A percentile compares a stretch with the other conserved stretches of the same genome.
phyloP scores from a whole-genome alignment of 23 red algal genomes.

The Gracilariopsis chorda region DNA sequence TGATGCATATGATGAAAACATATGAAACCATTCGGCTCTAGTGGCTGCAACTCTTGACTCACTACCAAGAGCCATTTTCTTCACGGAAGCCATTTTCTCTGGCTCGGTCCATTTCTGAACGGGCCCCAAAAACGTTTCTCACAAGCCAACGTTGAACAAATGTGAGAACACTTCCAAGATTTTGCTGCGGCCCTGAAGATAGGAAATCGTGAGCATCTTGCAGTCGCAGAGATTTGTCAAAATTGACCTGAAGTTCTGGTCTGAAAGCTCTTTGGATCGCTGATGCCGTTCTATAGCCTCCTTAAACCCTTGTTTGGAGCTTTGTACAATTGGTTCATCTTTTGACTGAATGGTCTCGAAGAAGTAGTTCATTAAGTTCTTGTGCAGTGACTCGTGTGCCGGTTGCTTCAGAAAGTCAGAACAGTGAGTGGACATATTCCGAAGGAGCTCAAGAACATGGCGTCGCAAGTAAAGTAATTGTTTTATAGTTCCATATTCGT shows the following conservation, averaged over 20 bases:
- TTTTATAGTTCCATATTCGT: constrained; percentile 13
- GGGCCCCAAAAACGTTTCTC: constrained; percentile 93
- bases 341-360: constrained; percentile 87
- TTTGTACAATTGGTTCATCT: constrained; percentile 58
- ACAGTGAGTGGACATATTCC: constrained; percentile 29
- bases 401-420: constrained; percentile 31
- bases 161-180: constrained; percentile 86
- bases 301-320: constrained; percentile 63
- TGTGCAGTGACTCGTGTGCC: constrained; percentile 52
- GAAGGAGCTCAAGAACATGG: constrained; percentile 42
- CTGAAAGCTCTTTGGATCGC: constrained; percentile 68
- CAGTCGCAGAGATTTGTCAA: constrained; percentile 80
- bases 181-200: constrained; percentile 65
- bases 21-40: constrained; percentile 82
- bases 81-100: constrained; percentile 47
- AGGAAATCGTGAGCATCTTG: constrained; percentile 77
- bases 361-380: constrained; percentile 59
- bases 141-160: constrained; percentile 94
- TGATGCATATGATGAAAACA: constrained; percentile 45
- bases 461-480: constrained; percentile 54
- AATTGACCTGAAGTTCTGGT: constrained; percentile 87
- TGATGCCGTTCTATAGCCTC: constrained; percentile 52
- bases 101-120: constrained; percentile 83
- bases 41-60: constrained; percentile 72
- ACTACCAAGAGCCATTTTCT: constrained; percentile 49